phyloP scores from a whole-genome alignment of 768 basidiomycete genomes.

The Amanita rimosa region DNA sequence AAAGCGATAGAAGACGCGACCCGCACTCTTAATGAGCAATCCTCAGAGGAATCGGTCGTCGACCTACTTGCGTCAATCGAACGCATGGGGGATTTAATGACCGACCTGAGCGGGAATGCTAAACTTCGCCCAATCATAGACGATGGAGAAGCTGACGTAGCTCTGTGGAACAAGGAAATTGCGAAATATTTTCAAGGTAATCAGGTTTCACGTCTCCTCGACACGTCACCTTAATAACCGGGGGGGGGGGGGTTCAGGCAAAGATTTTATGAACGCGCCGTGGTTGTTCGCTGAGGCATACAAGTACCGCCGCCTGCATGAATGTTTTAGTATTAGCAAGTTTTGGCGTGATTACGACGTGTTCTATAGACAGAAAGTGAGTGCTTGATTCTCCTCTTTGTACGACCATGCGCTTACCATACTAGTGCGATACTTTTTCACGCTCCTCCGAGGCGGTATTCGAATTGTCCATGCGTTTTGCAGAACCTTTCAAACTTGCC shows the following conservation, averaged over 20 bases:
- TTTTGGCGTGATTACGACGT: constrained; percentile 89
- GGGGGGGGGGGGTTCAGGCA: constrained; percentile 41
- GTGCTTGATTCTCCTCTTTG: neutral
- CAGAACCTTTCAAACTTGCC: constrained; percentile 64
- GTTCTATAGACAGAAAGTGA: constrained; percentile 86
- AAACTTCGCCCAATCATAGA: constrained; percentile 84
- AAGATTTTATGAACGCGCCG: constrained; percentile 91
- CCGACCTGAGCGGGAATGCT: constrained; percentile 71
- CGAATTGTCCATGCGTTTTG: constrained; percentile 87
- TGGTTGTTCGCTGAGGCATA: constrained; percentile 96
- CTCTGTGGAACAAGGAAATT: constrained; percentile 96
- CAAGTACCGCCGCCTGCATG: constrained; percentile 84
- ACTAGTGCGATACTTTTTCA: constrained; percentile 87
- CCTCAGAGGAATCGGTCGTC: constrained; percentile 68
- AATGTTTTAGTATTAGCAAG: constrained; percentile 88
- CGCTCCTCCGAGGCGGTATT: constrained; percentile 89
- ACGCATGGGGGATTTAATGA: constrained; percentile 85
- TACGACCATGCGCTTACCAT: neutral
- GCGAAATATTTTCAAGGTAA: constrained; percentile 86
- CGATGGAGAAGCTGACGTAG: constrained; percentile 85
- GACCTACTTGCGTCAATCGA: constrained; percentile 83
- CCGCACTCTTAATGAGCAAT: constrained; percentile 80
- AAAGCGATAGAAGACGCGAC: constrained; percentile 92
- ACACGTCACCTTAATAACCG: neutral
- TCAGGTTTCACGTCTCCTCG: constrained; percentile 8